phyloP scores from a whole-genome alignment of 2,329 filamentous ascomycete genomes.

The Plectosphaerella sp. region DNA sequence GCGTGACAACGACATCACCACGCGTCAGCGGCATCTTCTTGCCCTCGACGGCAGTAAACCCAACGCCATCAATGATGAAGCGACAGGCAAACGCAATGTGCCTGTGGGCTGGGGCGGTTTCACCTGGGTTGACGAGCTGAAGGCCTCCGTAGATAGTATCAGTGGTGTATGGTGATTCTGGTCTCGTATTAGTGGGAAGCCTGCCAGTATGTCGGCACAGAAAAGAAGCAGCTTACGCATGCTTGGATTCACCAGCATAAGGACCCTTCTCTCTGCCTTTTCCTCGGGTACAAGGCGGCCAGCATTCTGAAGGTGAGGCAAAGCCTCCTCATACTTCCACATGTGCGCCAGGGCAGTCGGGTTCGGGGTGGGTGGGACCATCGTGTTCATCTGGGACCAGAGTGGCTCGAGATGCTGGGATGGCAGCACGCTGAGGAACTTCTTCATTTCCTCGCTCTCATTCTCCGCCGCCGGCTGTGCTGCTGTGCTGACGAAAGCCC shows the following conservation, averaged over 20 bases:
- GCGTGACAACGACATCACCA: constrained; percentile 54
- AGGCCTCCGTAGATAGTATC: constrained; percentile 55
- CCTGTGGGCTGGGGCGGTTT: constrained; percentile 49
- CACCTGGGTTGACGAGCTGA: constrained; percentile 52
- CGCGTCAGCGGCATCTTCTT: constrained; percentile 43
- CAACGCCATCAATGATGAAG: constrained; percentile 53
- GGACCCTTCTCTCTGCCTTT: constrained; percentile 34
- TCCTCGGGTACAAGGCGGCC: constrained; percentile 30
- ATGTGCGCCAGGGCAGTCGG: constrained; percentile 34
- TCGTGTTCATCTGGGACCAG: constrained; percentile 42
- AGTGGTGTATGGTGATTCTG: constrained; percentile 49
- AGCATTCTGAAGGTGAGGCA: constrained; percentile 28
- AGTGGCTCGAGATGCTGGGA: constrained; percentile 32
- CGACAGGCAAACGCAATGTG: constrained; percentile 53
- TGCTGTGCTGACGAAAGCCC: not conserved
- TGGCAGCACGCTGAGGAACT: constrained; percentile 22
- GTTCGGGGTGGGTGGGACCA: constrained; percentile 42
- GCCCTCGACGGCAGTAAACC: constrained; percentile 55
- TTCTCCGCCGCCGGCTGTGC: constrained; percentile 7
- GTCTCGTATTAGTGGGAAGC: not conserved
- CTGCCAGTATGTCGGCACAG: not conserved
- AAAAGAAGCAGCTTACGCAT: constrained; percentile 20
- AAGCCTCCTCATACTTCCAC: constrained; percentile 30
- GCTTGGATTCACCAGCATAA: constrained; percentile 36
- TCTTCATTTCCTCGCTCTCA: constrained; percentile 19